Percentiles rank a stretch among this genome's conserved stretches.
These are phyloP conservation scores for Suillus alpinus DNA, from an alignment of 768 basidiomycete genomes.

Conservation along the genomic window DNA sequence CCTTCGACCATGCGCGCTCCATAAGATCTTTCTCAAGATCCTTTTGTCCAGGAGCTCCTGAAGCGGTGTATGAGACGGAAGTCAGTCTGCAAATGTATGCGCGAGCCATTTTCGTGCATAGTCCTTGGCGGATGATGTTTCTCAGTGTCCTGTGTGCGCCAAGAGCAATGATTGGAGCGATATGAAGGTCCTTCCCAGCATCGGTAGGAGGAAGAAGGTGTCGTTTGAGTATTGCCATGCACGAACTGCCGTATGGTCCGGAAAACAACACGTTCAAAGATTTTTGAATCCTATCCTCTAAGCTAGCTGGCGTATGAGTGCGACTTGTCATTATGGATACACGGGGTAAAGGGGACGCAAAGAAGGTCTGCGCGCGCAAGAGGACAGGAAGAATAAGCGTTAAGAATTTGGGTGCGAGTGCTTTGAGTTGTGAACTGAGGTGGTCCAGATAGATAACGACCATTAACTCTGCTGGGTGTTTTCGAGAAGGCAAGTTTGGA, in stretches of 20 bases:
- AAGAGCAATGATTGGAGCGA: slow-evolving; percentile 42
- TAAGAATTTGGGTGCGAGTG: slow-evolving; percentile 53
- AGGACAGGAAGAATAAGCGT: slow-evolving; percentile 62
- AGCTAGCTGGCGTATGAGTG: slow-evolving; percentile 26
- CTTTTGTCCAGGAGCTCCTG: slow-evolving; percentile 58
- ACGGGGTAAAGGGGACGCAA: slow-evolving; percentile 64
- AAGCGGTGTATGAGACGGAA: slow-evolving; percentile 51
- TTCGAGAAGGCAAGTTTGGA: slow-evolving; percentile 26
- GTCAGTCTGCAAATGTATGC: slow-evolving; percentile 59
- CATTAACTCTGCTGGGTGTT: slow-evolving; percentile 62
- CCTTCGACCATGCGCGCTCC: slow-evolving; percentile 72
- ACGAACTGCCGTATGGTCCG: slow-evolving; percentile 64
- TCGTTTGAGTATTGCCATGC: slow-evolving; percentile 59
- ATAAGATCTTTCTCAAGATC: slow-evolving; percentile 62
- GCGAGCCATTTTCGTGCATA: slow-evolving; percentile 61
- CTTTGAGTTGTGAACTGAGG: slow-evolving; percentile 58
- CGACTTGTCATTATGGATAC: slow-evolving; percentile 50
- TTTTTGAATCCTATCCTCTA: slow-evolving; percentile 58
- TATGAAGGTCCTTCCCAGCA: slow-evolving; percentile 21
- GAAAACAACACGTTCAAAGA: slow-evolving; percentile 54
- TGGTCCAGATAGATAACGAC: slow-evolving; percentile 62
- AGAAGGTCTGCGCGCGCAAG: slow-evolving; percentile 68
- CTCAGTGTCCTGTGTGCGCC: slow-evolving; percentile 65
- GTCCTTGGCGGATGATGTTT: slow-evolving; percentile 57
- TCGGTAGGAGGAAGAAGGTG: slow-evolving; percentile 51